Conservation (phyloP, 768 basidiomycete species). For the Termitomyces sp. region DNA sequence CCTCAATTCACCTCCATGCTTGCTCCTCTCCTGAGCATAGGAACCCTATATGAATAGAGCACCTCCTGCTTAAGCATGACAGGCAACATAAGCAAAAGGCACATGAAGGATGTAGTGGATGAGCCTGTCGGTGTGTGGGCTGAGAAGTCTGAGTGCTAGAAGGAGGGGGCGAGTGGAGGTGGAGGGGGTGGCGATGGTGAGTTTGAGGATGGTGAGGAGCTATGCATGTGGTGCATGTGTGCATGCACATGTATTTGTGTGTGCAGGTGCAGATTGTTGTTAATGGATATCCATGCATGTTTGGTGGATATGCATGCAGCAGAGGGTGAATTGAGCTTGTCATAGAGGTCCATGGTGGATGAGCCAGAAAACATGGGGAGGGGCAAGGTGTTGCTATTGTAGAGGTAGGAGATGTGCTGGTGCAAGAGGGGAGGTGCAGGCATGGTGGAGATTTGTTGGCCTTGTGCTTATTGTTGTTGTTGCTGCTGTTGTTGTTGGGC, state of each 20-base stretch:
- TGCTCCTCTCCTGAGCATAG: too few species aligned
- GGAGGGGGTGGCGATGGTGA: too few species aligned
- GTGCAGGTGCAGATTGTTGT: slow-evolving; percentile 16
- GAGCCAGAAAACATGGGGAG: slow-evolving; percentile 39
- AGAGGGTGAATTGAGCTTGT: slow-evolving; percentile 28
- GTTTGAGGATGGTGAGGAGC: slow-evolving; percentile 18
- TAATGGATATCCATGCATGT: slow-evolving; percentile 49
- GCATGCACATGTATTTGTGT: not conserved
- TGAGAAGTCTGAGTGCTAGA: too few species aligned
- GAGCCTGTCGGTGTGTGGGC: too few species aligned
- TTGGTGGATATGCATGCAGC: slow-evolving; percentile 36
- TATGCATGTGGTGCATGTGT: slow-evolving; percentile 3
- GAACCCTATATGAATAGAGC: too few species aligned
- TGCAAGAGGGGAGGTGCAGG: slow-evolving; percentile 44
- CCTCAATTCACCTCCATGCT: too few species aligned
- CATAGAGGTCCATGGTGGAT: slow-evolving; percentile 39
- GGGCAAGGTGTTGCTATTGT: slow-evolving; percentile 32
- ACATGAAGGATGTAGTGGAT: too few species aligned
- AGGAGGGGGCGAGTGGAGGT: too few species aligned
- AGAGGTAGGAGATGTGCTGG: slow-evolving; percentile 42
- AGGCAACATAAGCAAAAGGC: too few species aligned
- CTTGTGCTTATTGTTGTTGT: slow-evolving; percentile 27
- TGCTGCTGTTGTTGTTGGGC: not conserved
- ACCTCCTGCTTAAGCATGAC: too few species aligned
- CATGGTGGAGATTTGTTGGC: not conserved